These are phyloP conservation scores for Passiflora organensis DNA, from an alignment of 345 rosid genomes.

Conservation along the genomic window DNA sequence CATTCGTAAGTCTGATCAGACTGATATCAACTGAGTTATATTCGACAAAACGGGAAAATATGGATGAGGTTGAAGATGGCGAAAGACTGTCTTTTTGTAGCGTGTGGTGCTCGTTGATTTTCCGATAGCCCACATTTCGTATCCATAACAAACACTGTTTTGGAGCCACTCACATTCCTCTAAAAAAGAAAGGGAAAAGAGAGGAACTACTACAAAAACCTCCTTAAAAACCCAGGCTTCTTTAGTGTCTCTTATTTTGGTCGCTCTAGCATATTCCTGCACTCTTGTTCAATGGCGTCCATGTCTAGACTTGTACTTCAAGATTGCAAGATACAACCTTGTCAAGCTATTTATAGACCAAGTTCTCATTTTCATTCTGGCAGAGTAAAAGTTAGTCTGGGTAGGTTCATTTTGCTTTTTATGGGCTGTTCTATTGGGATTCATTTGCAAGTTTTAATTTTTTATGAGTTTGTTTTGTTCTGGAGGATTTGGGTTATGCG, in stretches of 20 bases:
- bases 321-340: slow-evolving; percentile 37
- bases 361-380: slow-evolving; percentile 23
- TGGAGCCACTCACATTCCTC: slow-evolving; percentile 7
- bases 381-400: slow-evolving; percentile 36
- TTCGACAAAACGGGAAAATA: too few relatives aligned
- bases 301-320: slow-evolving; percentile 51
- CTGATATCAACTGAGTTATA: too few relatives aligned
- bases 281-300: slow-evolving; percentile 49
- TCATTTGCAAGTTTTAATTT: slow-evolving; percentile 9
- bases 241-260: too few relatives aligned
- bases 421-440: too few relatives aligned
- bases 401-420: slow-evolving; percentile 35
- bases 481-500: neutral
- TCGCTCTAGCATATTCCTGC: slow-evolving; percentile 1
- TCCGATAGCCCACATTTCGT: slow-evolving; percentile 20
- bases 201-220: too few relatives aligned
- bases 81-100: neutral
- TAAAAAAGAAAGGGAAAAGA: too few relatives aligned
- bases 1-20: too few relatives aligned
- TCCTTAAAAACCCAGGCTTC: too few relatives aligned
- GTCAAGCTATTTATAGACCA: slow-evolving; percentile 22
- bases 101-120: slow-evolving; percentile 38
- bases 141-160: slow-evolving; percentile 1
- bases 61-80: too few relatives aligned
- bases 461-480: slow-evolving; percentile 5